These are phyloP conservation scores for Tympanopsis confertula DNA, from an alignment of 2,329 filamentous ascomycete species.

Conservation along the genomic window DNA sequence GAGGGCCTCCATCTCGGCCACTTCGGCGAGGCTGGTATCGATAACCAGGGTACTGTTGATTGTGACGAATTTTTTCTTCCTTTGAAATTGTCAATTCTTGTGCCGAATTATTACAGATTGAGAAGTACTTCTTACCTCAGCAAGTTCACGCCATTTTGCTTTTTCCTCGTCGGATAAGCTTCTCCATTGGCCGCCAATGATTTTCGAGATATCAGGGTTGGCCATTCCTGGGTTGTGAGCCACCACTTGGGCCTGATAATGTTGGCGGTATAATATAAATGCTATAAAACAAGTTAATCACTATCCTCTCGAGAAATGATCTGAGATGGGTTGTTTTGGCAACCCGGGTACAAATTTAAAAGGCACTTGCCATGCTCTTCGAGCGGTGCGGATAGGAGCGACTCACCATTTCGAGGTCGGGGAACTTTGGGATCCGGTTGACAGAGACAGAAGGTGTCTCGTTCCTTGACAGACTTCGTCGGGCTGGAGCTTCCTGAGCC, in stretches of 20 bases:
- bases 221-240: constrained; percentile 75
- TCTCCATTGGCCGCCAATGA: constrained; percentile 89
- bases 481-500: no score
- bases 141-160: constrained; percentile 76
- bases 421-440: constrained; percentile 44
- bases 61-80: constrained; percentile 79
- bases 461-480: not conserved
- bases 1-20: constrained; percentile 1
- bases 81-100: not conserved
- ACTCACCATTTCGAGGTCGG: constrained; percentile 46
- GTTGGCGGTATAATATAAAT: constrained; percentile 94
- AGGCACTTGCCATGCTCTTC: no score
- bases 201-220: constrained; percentile 94
- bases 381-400: no score
- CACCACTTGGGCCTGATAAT: constrained; percentile 75
- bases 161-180: constrained; percentile 64
- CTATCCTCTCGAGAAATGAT: not conserved
- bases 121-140: constrained; percentile 49
- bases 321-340: not conserved
- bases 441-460: constrained; percentile 39
- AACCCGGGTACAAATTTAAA: no score
- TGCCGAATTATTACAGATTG: no score
- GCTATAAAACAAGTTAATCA: no score
- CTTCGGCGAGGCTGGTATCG: constrained; percentile 78
- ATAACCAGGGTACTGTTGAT: constrained; percentile 84